A percentile compares a stretch with the other conserved stretches of the same genome.
Conservation (phyloP, 495 filamentous ascomycete genomes). For the Aspergillus campestris region DNA sequence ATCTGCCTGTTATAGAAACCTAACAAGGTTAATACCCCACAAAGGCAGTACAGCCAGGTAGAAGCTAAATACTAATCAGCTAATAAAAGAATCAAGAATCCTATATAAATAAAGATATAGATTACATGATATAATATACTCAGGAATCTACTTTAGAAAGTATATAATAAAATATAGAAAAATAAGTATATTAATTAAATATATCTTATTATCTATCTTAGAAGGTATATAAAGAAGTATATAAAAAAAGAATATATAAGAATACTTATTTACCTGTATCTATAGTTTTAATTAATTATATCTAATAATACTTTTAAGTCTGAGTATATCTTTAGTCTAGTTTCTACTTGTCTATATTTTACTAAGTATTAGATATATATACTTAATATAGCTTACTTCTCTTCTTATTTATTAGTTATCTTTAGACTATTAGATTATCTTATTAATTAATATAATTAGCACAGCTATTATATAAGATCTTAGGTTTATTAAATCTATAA, state of each 20-base stretch:
- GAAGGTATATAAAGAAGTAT: slow-evolving; percentile 1
- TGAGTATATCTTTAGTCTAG: neutral
- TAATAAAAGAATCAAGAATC: too few species aligned
- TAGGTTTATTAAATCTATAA: neutral
- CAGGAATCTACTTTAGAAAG: neutral
- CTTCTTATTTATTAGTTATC: too few species aligned
- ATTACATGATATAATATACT: neutral
- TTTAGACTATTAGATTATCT: neutral
- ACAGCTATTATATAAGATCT: neutral
- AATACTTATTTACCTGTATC: neutral
- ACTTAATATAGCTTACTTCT: neutral
- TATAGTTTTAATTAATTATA: neutral
- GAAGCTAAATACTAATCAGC: too few species aligned
- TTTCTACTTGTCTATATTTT: neutral
- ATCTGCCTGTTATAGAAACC: neutral
- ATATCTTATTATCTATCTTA: neutral
- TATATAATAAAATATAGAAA: neutral
- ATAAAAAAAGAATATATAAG: neutral
- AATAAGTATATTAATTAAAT: neutral
- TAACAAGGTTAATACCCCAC: neutral
- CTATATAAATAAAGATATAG: slow-evolving; percentile 1
- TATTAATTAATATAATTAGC: neutral
- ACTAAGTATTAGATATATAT: slow-evolving; percentile 1
- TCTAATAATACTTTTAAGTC: neutral
- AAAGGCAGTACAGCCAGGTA: too few species aligned